Base-by-base conservation (phyloP, 257 asterid genomes). In the Solanum pinnatisectum region DNA sequence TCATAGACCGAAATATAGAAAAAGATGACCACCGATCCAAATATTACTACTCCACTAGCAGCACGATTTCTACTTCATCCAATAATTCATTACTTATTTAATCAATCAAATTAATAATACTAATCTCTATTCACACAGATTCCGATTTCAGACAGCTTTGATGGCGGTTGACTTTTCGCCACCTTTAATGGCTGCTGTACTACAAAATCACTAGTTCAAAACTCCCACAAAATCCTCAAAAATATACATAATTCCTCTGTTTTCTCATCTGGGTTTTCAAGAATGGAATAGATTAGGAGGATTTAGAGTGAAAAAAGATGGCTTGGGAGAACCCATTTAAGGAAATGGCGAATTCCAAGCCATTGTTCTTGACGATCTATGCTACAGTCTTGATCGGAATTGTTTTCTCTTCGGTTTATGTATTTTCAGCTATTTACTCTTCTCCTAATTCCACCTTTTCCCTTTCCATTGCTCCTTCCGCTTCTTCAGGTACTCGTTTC, bases 291-390 rank as follows among this genome's bases (percentile, higher is more conserved):
- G 15, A 78, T 44, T 13, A 42, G 4, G 16, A 25, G 87, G 46
- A 35, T 78, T 40, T 5, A 30, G 87, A 32, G 32, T 78, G 23
- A n/a, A 79, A 44, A 60, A 40, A 14, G 63, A 89, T 89, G 91
- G 88, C 84, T 88, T 90, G 89, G 93, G 56, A 72, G 68, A 90
- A 87, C 49, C 87, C 70, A 90, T 93, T 93, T 89, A 94, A 93
- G 90, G 98, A 96, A 87, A 90, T 90, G 93, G 93, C 98, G 18
- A 91, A 88, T 91, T 92, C 97, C 91, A 97, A 93, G 98, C 98
- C 99, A 78, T 87, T 97, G 90, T 95, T 96, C 90, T 33, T 91
- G 89, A 96, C 98, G 90, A 95, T 97, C 93, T 97, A 95, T 91
- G 97, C 93, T 72, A 88, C 98, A 33, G 96, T 97, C 84, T 68